Evolutionary conservation across 2,329 filamentous ascomycete species (phyloP).

Genomic region (Trichophyton simii): DNA sequence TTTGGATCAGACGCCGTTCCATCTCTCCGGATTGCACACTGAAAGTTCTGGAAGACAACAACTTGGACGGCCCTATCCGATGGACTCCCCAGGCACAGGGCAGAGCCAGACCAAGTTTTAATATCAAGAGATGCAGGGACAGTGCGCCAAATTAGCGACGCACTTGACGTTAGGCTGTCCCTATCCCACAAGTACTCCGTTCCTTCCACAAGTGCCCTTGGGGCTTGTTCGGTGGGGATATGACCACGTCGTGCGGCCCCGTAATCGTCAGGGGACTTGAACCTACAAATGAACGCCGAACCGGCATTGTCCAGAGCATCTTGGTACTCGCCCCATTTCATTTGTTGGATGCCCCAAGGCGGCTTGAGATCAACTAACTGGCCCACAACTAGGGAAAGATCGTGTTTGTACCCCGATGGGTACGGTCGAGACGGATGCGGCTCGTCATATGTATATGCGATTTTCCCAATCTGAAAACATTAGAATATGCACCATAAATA

Average conservation of each 20-base stretch:
- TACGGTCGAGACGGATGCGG: neutral
- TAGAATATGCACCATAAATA: neutral
- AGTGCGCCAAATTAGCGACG: conserved; percentile 7
- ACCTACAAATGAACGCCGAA: neutral
- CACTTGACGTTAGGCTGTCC: neutral
- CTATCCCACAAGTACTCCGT: conserved; percentile 9
- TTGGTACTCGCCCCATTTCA: conserved; percentile 1
- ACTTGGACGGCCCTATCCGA: neutral
- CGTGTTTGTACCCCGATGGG: neutral
- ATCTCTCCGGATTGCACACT: neutral
- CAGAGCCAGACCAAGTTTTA: conserved; percentile 1
- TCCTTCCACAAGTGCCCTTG: neutral
- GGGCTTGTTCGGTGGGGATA: neutral
- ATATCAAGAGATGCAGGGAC: neutral
- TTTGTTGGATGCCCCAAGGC: neutral
- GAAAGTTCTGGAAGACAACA: conserved; percentile 8
- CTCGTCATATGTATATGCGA: neutral
- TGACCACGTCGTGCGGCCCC: neutral
- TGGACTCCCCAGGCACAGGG: conserved; percentile 3
- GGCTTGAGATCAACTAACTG: neutral
- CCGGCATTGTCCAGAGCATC: neutral
- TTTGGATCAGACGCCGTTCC: neutral
- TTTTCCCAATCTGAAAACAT: neutral
- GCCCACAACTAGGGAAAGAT: neutral
- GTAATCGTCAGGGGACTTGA: neutral